Evolutionary conservation across 192 early-diverging fungal genomes (phyloP).

Genomic region (Piromyces finnis): DNA sequence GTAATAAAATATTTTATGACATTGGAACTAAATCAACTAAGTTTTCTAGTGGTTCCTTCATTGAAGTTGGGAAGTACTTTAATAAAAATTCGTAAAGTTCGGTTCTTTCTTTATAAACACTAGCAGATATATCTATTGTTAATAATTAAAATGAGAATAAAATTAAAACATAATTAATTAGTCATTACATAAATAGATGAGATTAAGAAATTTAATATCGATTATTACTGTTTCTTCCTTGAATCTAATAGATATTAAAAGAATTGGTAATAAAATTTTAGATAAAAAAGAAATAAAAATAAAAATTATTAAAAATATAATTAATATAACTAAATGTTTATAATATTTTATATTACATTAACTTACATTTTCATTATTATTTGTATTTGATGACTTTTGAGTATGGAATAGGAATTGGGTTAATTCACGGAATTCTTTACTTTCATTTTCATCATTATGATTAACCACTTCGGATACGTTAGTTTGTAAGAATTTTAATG

Average conservation of each 20-base stretch:
- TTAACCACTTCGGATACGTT: constrained; percentile 55
- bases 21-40: constrained; percentile 31
- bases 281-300: too few relatives aligned
- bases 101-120: constrained; percentile 14
- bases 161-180: too few relatives aligned
- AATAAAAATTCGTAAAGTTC: constrained; percentile 50
- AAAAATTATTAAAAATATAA: too few relatives aligned
- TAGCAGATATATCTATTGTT: constrained; percentile 9
- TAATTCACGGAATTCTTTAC: constrained; percentile 21
- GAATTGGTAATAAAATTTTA: too few relatives aligned
- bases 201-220: too few relatives aligned
- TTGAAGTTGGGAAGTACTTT: constrained; percentile 51
- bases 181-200: too few relatives aligned
- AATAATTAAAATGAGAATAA: background rate
- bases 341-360: too few relatives aligned
- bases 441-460: constrained; percentile 19
- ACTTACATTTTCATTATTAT: background rate
- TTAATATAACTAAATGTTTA: too few relatives aligned
- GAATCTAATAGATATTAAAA: too few relatives aligned
- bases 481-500: constrained; percentile 63
- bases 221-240: background rate
- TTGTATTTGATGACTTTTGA: background rate
- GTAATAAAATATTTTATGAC: too few relatives aligned
- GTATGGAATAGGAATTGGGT: constrained; percentile 16
- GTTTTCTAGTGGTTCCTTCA: constrained; percentile 56